Evolutionary conservation across 108 stramenopile genomes (phyloP).

Genomic region (Conticribra weissflogii): DNA sequence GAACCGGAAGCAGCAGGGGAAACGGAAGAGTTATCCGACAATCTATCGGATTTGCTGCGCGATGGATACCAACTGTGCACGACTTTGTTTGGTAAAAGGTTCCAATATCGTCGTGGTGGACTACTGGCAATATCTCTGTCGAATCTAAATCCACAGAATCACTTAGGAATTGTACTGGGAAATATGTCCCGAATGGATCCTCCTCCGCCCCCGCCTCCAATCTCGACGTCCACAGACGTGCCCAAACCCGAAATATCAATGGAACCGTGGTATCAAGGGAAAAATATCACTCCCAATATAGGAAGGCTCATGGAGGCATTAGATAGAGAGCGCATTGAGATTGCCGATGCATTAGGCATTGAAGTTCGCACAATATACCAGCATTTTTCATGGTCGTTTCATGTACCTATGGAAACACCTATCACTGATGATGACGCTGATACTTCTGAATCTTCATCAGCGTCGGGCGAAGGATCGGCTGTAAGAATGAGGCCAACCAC

Average conservation of each 20-base stretch:
- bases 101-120: constrained; percentile 50
- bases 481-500: constrained; percentile 32
- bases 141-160: constrained; percentile 76
- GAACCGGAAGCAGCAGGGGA: not conserved
- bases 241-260: constrained; percentile 11
- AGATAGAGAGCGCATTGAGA: constrained; percentile 63
- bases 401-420: constrained; percentile 55
- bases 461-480: not conserved
- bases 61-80: constrained; percentile 41
- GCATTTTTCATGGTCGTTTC: constrained; percentile 66
- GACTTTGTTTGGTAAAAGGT: constrained; percentile 53
- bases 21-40: not conserved
- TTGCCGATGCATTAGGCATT: constrained; percentile 54
- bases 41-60: constrained; percentile 5
- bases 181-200: constrained; percentile 77
- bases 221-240: not conserved
- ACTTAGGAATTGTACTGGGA: constrained; percentile 66
- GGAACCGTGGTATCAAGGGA: constrained; percentile 70
- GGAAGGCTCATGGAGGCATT: constrained; percentile 64
- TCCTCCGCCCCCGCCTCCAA: constrained; percentile 42
- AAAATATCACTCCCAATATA: constrained; percentile 63
- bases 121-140: constrained; percentile 69
- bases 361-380: constrained; percentile 64
- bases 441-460: not conserved
- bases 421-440: constrained; percentile 7